Evolutionary conservation across 139 green algal genomes (phyloP), one percentile per base, ranked within the genome.

Genomic region (Picochlorum sp.): DNA sequence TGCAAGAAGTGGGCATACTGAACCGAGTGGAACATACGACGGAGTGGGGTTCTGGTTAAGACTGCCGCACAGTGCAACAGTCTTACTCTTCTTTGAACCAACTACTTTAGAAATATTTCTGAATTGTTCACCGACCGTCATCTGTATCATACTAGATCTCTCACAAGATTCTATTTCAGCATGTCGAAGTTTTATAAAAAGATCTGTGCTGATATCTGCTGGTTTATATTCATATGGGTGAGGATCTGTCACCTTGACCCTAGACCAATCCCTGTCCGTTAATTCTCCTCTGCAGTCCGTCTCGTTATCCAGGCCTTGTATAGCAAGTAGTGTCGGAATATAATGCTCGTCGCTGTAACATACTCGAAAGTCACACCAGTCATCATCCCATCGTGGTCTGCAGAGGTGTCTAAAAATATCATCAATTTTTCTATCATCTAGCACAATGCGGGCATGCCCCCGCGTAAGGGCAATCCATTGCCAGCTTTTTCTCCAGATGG

Each of bases 331-430:
- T 26, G 71, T 65, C 13, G 65, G 41, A 16, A 77, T 51, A 49
- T 75, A 74, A 54, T 77, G 71, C 58, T 77, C 58, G 34, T 64
- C 66, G 41, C 38, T 61, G 20, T 50, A 28, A 13, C 47, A 69
- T 8, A 52, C 14, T 46, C 47, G 6, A 59, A 34, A 59, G n/a
- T 66, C 45, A 45, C 21, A 44, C 14, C 20, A 44, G 11, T 58
- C 23, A 49, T 24, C 13, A 44, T 57, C 23, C 32, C 23, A 45
- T 34, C 24, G 4, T 8, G 26, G 30, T 23, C 28, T 23, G 37
- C 58, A 67, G 15, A 20, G 4, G 6, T 10, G 6, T 24, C 58
- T 52, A 28, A 50, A 69, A 14, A 28, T n/a, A 26, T 21, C 52
- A 45, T 68, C 21, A 13, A 64, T 61, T 37, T 32, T n/a, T n/a